These are phyloP conservation scores for Spathaspora sp. DNA, from an alignment of 805 yeast genomes.

Conservation along the genomic window DNA sequence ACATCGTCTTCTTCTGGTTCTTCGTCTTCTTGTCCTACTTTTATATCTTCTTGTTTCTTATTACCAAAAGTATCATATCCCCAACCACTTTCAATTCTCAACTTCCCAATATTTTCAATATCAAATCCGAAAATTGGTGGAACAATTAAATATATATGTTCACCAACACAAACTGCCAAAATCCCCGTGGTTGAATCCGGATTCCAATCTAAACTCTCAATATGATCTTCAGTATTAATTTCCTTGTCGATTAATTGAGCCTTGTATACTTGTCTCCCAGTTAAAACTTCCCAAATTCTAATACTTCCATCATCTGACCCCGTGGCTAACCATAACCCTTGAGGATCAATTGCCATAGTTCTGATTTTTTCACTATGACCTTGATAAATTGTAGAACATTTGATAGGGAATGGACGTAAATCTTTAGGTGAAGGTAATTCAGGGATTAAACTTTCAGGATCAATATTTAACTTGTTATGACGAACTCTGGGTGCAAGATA, in stretches of 20 bases:
- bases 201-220: slow-evolving; percentile 85
- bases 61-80: slow-evolving; percentile 71
- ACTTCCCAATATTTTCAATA: slow-evolving; percentile 75
- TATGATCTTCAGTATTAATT: slow-evolving; percentile 65
- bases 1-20: slow-evolving; percentile 31
- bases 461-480: slow-evolving; percentile 84
- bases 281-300: slow-evolving; percentile 92
- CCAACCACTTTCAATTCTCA: slow-evolving; percentile 84
- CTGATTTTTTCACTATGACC: slow-evolving; percentile 88
- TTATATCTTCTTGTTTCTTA: slow-evolving; percentile 38
- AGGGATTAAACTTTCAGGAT: slow-evolving; percentile 93
- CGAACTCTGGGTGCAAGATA: slow-evolving; percentile 96
- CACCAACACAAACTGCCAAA: slow-evolving; percentile 82
- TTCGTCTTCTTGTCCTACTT: slow-evolving; percentile 32
- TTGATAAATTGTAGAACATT: slow-evolving; percentile 73
- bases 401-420: slow-evolving; percentile 93
- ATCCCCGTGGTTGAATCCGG: slow-evolving; percentile 75
- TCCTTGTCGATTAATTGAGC: slow-evolving; percentile 48
- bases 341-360: slow-evolving; percentile 77
- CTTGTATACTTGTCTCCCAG: slow-evolving; percentile 89
- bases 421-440: slow-evolving; percentile 97
- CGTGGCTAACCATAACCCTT: slow-evolving; percentile 93
- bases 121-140: slow-evolving; percentile 92
- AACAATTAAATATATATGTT: slow-evolving; percentile 68
- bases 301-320: slow-evolving; percentile 97